These are phyloP conservation scores for Ceratobasidium sp. DNA, from an alignment of 1,284 basidiomycete species.

Conservation along the genomic window DNA sequence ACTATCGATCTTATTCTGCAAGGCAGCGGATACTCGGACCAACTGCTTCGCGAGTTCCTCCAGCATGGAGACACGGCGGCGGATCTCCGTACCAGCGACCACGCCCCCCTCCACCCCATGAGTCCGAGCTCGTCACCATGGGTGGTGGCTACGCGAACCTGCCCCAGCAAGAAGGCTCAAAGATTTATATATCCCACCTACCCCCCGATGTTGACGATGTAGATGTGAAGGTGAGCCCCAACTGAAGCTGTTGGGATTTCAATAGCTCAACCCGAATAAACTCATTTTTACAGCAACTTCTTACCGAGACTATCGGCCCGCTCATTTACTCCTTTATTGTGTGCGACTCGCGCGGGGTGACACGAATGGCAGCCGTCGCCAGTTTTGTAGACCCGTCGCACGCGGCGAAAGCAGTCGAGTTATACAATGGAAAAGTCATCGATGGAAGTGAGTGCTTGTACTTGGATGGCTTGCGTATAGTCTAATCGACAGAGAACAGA, in stretches of 20 bases:
- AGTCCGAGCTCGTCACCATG: conserved; percentile 17
- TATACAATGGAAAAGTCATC: conserved; percentile 35
- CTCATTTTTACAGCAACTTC: conserved; percentile 18
- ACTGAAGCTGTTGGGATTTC: no score
- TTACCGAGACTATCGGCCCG: conserved; percentile 32
- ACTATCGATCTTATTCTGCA: conserved; percentile 23
- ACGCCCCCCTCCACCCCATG: background rate
- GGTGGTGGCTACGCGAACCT: conserved; percentile 32
- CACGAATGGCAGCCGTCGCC: conserved; percentile 29
- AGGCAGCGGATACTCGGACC: conserved; percentile 8
- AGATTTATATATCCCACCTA: conserved; percentile 34
- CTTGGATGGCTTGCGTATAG: background rate
- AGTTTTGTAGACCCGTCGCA: conserved; percentile 25
- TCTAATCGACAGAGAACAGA: background rate
- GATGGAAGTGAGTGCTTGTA: conserved; percentile 30
- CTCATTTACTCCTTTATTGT: conserved; percentile 27
- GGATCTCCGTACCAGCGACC: conserved; percentile 15
- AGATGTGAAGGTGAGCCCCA: conserved; percentile 22
- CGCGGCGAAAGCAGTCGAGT: conserved; percentile 22
- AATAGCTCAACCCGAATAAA: no score
- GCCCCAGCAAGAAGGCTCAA: conserved; percentile 35
- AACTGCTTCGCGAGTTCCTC: conserved; percentile 18
- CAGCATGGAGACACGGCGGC: conserved; percentile 23
- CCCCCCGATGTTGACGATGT: conserved; percentile 23
- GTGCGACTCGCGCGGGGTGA: conserved; percentile 21